Percentiles rank a stretch among this genome's conserved stretches.
These are phyloP conservation scores for Colletotrichum simmondsii DNA, from an alignment of 2,329 filamentous ascomycete species.

Conservation along the genomic window DNA sequence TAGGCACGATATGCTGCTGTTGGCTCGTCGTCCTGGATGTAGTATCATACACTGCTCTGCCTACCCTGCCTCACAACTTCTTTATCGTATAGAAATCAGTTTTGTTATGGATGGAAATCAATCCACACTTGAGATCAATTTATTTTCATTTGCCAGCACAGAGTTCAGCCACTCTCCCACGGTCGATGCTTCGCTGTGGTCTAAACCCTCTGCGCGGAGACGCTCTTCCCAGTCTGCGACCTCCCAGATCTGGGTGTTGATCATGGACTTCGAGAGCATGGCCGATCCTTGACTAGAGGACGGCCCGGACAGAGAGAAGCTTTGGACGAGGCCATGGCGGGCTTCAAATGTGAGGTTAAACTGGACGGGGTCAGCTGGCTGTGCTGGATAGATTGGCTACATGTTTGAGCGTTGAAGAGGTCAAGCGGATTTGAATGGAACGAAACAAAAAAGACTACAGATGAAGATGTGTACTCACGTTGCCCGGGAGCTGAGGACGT, in stretches of 20 bases:
- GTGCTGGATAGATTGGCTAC: not conserved
- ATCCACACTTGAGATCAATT: not conserved
- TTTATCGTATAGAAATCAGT: not conserved
- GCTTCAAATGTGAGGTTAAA: constrained; percentile 47
- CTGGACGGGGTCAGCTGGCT: not conserved
- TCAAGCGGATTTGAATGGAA: too few species aligned
- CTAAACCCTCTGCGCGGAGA: constrained; percentile 14
- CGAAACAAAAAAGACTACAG: not conserved
- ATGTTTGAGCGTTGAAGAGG: not conserved
- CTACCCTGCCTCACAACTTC: not conserved
- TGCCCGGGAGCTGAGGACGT: constrained; percentile 60
- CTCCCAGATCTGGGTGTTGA: constrained; percentile 29
- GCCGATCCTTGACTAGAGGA: not conserved
- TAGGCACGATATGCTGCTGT: not conserved
- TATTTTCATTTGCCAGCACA: not conserved
- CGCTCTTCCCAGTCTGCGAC: constrained; percentile 30
- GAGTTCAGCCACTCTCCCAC: constrained; percentile 32
- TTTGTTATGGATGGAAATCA: not conserved
- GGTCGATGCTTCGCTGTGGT: constrained; percentile 3
- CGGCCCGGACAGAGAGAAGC: constrained; percentile 40
- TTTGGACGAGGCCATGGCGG: constrained; percentile 49
- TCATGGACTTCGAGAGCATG: constrained; percentile 12
- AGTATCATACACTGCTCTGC: not conserved
- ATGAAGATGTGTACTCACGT: constrained; percentile 47
- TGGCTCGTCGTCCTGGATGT: not conserved